These are phyloP conservation scores for Dothistroma septosporum DNA, from an alignment of 2,329 filamentous ascomycete species.

Conservation along the genomic window DNA sequence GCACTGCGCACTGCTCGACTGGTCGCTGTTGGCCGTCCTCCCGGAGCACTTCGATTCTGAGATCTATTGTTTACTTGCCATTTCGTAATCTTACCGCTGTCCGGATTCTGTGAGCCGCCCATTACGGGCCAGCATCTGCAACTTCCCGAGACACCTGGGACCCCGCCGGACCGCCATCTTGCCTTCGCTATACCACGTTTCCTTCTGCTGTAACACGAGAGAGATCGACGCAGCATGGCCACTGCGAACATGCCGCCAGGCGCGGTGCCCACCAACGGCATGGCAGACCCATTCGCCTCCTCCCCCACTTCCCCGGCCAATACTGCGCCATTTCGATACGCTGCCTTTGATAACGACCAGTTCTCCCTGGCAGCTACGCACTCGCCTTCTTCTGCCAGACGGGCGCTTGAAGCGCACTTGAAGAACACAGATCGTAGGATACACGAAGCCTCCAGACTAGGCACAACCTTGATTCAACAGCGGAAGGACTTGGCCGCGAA, in stretches of 20 bases:
- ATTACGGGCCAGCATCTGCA: neutral
- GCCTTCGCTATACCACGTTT: conserved; percentile 7
- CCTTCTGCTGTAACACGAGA: conserved; percentile 9
- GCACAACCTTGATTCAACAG: conserved; percentile 82
- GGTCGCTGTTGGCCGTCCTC: neutral
- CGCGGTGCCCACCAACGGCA: conserved; percentile 38
- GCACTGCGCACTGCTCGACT: neutral
- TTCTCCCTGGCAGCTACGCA: conserved; percentile 72
- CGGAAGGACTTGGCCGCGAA: conserved; percentile 76
- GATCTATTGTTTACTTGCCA: neutral
- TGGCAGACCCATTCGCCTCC: conserved; percentile 44
- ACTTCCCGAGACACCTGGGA: conserved; percentile 15
- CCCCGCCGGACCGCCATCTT: conserved; percentile 5
- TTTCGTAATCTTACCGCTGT: neutral
- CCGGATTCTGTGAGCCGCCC: neutral
- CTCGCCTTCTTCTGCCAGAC: conserved; percentile 81
- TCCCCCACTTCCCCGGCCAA: conserved; percentile 32
- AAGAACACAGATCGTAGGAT: conserved; percentile 88
- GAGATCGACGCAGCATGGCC: conserved; percentile 36
- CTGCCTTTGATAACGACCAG: conserved; percentile 70
- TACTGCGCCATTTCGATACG: conserved; percentile 62
- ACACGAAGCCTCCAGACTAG: conserved; percentile 84
- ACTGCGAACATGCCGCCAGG: conserved; percentile 40
- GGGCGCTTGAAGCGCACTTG: conserved; percentile 84
- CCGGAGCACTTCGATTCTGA: neutral